Evolutionary conservation across 495 filamentous ascomycete genomes (phyloP), one percentile per base, ranked within the genome.

Genomic region (Talaromyces nanjingensis): DNA sequence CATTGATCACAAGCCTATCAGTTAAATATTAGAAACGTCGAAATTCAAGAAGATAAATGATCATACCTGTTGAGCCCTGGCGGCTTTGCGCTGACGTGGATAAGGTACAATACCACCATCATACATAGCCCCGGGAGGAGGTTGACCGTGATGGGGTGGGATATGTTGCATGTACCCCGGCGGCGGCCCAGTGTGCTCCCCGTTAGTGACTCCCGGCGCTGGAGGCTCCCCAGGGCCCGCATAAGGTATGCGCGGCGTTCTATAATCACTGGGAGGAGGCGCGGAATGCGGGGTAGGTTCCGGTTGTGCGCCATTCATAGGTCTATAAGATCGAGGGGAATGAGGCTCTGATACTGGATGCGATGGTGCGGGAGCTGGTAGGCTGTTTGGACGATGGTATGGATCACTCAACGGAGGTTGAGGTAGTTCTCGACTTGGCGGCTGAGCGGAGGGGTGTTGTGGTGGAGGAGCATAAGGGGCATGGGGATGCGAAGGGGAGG

Each of bases 1-100:
- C 84, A 87, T 70, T 82, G 81, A 65, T 87, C 84, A 64, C 84
- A 87, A 27, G 84, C 84, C 84, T 86, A 47, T 34, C 11, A 24
- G 63, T n/a, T 3, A 20, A 4, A 16, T 29, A 33, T 53, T 37
- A 59, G 42, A 33, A 54, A 52, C 45, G 14, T 22, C 4, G 2
- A 33, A 55, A 20, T 18, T 11, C 9, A 47, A 8, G 9, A 9
- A 64, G 11, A 31, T 7, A 9, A 58, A n/a, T 14, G 18, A 22
- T 39, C 68, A 68, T 71, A 80, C 77, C 73, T 80, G 78, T 55
- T 71, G 69, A 34, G 78, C 78, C 64, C 78, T 69, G 18, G 75
- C 72, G 5, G 78, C 71, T 67, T 77, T 80, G 14, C 78, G 75
- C 52, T 77, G 76, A 11, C 77, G 76, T 4, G 73, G 63, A 77